A percentile compares a stretch with the other conserved stretches of the same genome.
These are phyloP conservation scores for Yamadazyma diddensiae DNA, from an alignment of 1,139 yeast genomes.

Conservation along the genomic window DNA sequence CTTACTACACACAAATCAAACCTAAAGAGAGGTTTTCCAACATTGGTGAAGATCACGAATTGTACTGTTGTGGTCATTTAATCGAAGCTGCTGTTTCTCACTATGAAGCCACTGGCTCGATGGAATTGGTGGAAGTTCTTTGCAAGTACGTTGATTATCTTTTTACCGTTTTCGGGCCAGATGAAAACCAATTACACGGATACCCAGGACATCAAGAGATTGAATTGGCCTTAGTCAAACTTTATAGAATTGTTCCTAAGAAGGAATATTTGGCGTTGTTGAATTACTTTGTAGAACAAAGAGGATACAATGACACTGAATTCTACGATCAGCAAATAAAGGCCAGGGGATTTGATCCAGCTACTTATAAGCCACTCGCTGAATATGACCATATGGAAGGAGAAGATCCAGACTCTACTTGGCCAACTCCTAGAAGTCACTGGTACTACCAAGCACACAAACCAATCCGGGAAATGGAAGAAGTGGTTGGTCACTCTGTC, in stretches of 20 bases:
- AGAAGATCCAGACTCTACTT: slow-evolving; percentile 7
- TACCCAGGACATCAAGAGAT: slow-evolving; percentile 25
- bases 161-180: slow-evolving; percentile 15
- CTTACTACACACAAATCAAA: slow-evolving; percentile 19
- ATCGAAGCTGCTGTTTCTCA: slow-evolving; percentile 22
- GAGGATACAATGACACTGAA: slow-evolving; percentile 18
- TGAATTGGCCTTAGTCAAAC: slow-evolving; percentile 20
- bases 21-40: slow-evolving; percentile 18
- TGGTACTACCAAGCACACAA: slow-evolving; percentile 20
- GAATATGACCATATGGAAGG: slow-evolving; percentile 10
- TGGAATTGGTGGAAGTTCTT: slow-evolving; percentile 14
- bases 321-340: slow-evolving; percentile 16
- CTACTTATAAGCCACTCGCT: slow-evolving; percentile 10
- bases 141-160: slow-evolving; percentile 18
- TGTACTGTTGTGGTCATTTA: slow-evolving; percentile 23
- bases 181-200: slow-evolving; percentile 16
- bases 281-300: slow-evolving; percentile 18
- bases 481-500: slow-evolving; percentile 19
- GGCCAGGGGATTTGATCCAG: slow-evolving; percentile 16
- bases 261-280: slow-evolving; percentile 15
- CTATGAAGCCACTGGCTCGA: slow-evolving; percentile 16
- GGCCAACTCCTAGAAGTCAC: slow-evolving; percentile 17
- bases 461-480: slow-evolving; percentile 12
- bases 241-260: slow-evolving; percentile 15
- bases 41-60: slow-evolving; percentile 18